Evolutionary conservation across 23 red algal species (phyloP).

Genomic region (Gracilariopsis chorda): DNA sequence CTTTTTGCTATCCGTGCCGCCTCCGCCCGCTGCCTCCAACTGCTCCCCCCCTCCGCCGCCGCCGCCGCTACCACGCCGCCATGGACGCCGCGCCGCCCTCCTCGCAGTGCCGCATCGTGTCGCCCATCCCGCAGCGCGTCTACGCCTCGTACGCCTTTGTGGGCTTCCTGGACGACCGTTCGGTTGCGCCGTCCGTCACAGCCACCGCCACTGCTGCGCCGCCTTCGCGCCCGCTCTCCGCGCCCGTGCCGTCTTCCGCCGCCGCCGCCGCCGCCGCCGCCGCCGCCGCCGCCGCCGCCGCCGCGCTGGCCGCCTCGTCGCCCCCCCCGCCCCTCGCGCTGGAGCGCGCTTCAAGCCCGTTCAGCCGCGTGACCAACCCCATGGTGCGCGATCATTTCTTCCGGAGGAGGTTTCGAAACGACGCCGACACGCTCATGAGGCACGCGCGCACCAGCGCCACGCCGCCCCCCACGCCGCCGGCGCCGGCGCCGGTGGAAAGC

Average conservation of each 20-base stretch:
- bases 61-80: not conserved
- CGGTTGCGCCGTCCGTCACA: not conserved
- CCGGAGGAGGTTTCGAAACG: not conserved
- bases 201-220: not conserved
- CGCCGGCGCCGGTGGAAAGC: not conserved
- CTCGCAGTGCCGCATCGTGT: not conserved
- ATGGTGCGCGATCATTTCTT: slow-evolving; percentile 35
- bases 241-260: not conserved
- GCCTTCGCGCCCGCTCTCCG: not conserved
- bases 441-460: no score
- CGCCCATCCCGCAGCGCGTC: slow-evolving; percentile 7
- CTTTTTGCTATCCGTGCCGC: not conserved
- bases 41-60: not conserved
- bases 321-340: not conserved
- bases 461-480: not conserved
- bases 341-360: slow-evolving; percentile 22
- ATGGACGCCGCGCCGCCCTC: not conserved
- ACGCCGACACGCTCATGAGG: no score
- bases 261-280: not conserved
- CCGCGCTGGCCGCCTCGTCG: not conserved
- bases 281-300: not conserved
- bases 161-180: not conserved
- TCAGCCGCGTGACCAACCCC: slow-evolving; percentile 20
- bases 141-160: slow-evolving; percentile 18
- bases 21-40: not conserved